Evolutionary conservation across 306 rosid species (phyloP).

Genomic region (Quercus parvula): DNA sequence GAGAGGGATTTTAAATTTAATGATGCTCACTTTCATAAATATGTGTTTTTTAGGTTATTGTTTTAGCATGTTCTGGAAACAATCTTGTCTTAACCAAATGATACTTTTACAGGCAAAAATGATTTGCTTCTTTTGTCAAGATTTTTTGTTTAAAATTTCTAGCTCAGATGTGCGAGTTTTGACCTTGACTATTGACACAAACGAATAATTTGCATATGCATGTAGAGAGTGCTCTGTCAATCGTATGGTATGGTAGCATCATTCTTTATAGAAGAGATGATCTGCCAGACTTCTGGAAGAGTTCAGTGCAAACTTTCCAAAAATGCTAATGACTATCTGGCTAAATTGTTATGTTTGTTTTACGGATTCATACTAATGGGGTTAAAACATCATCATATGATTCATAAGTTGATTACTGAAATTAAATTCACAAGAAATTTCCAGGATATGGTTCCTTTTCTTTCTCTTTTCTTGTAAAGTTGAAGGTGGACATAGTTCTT

Average conservation of each 20-base stretch:
- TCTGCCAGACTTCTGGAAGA: not conserved
- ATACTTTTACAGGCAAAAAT: not conserved
- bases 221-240: not conserved
- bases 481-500: not conserved
- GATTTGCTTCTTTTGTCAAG: not conserved
- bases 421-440: not conserved
- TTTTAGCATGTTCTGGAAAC: not conserved
- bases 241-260: not conserved
- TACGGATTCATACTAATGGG: not conserved
- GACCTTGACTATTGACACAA: not conserved
- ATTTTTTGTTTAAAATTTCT: too few relatives aligned
- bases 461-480: not conserved
- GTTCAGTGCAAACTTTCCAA: not conserved
- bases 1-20: not conserved
- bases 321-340: not conserved
- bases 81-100: not conserved
- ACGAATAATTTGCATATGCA: not conserved
- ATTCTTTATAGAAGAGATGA: not conserved
- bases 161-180: not conserved
- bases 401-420: not conserved
- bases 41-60: too few relatives aligned
- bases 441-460: not conserved
- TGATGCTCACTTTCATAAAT: not conserved
- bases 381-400: not conserved
- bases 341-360: not conserved